Base-by-base conservation (phyloP, 768 basidiomycete genomes). In the Suillus bovinus region DNA sequence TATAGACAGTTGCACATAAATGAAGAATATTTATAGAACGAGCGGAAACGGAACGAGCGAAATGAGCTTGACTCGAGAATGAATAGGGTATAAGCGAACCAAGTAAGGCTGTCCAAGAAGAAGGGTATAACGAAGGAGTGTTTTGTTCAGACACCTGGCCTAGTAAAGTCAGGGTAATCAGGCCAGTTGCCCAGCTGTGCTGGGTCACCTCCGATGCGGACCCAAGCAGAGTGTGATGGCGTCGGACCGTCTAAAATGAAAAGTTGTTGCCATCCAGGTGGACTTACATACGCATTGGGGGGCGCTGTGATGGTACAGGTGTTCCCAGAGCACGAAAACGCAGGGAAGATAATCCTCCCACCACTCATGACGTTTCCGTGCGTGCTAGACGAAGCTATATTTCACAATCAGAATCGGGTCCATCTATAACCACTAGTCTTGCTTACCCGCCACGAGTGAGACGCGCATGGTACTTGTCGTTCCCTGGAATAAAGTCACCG, bases 171-270 rank as follows among this genome's bases (percentile, higher is more conserved):
- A 33, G 87, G 82, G 67, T 84, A 76, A 60, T 84, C 59, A 0
- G 91, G 91, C 91, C 91, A 93, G 65, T 88, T 85, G 0, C 91
- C 91, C 13, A 93, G 71, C 58, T 77, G 27, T 0, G 79, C 81
- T 0, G 90, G 91, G 69, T 93, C 92, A 1, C 89, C 89, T 22
- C 91, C 91, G 57, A 93, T 89, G 31, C 90, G 84, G 14, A 94
- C 83, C 86, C 88, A 91, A 13, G 79, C 73, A 20, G 90, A 89
- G 65, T 86, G 82, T 29, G 88, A 91, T 4, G 92, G 91, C 4
- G 90, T 91, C 33, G 89, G 86, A 1, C 90, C 90, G 58, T 92
- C 90, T 33, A 93, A 77, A 52, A 93, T 79, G 70, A 88, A 93
- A 11, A 93, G 69, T 70, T 89, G 87, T 61, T 87, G 84, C 87